Evolutionary conservation across 176 grass and related monocot species (phyloP), one percentile per base, ranked within the genome.

Genomic region (Phyllostachys edulis): DNA sequence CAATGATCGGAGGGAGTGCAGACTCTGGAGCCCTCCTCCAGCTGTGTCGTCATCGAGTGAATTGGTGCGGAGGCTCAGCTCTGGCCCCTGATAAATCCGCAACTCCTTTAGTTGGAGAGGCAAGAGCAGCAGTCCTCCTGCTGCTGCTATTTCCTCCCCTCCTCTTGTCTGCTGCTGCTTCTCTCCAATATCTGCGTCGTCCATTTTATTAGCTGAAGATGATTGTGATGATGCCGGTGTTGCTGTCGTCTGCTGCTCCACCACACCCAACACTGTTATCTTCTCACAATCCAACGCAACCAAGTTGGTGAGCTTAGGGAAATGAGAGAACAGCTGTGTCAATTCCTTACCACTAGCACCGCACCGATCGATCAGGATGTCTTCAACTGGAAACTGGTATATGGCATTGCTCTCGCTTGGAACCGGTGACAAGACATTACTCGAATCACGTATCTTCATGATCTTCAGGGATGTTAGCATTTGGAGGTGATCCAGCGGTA

Each of bases 301-400:
- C 42, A 88, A 13, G 0, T 2, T 0, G 0, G 12, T 9, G 1
- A 84, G 86, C 3, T 41, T 69, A 0, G n/a, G 64, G 6, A 76
- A 70, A 47, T 34, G 18, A 61, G 63, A 41, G 2, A 88, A 14
- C n/a, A 70, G 0, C 0, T 42, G 63, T 1, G 63, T 77, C 36
- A 88, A 5, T 18, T 77, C 63, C 21, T 50, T 50, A 24, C 75
- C 74, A 5, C 15, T 47, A 16, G 62, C 38, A 87, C 0, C 47
- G 7, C 47, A 87, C 0, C 1, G 0, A 0, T 0, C 0, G 6
- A 81, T 81, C 0, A 0, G 0, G 5, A 87, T 0, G 0, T 0
- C 0, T 24, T 81, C 78, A 47, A 81, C 26, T 37, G 60, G 37
- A 81, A 81, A 51, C 9, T 16, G 0, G 14, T 16, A 67, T 20